phyloP scores from a whole-genome alignment of 148 eudicot genomes.

The Persicaria maculosa region DNA sequence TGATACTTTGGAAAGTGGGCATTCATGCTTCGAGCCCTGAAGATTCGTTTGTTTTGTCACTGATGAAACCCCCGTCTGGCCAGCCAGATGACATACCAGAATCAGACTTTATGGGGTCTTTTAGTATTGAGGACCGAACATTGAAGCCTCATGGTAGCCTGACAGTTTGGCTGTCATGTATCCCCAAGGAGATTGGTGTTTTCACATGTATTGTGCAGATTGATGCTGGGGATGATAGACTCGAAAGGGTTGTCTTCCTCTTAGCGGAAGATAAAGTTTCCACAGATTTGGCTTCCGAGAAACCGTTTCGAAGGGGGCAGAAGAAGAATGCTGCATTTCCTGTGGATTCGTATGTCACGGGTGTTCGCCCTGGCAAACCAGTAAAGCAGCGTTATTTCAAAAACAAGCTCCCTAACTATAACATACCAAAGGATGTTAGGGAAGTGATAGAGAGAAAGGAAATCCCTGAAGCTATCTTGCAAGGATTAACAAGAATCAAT shows the following conservation, averaged over 20 bases:
- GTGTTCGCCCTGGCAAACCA: constrained; percentile 54
- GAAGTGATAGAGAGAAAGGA: constrained; percentile 31
- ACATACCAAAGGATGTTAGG: constrained; percentile 45
- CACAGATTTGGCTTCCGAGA: constrained; percentile 51
- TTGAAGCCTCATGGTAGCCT: constrained; percentile 46
- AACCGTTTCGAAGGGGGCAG: constrained; percentile 42
- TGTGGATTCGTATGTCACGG: constrained; percentile 34
- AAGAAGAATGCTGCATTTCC: constrained; percentile 30
- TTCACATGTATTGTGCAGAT: constrained; percentile 71
- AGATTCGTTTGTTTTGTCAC: constrained; percentile 57
- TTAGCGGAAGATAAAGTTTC: constrained; percentile 78
- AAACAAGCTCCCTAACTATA: constrained; percentile 35
- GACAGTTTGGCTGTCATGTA: constrained; percentile 74
- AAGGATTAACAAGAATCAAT: constrained; percentile 43
- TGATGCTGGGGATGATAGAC: constrained; percentile 42
- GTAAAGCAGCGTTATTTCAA: constrained; percentile 21
- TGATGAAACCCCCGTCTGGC: constrained; percentile 66
- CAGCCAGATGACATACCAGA: constrained; percentile 32
- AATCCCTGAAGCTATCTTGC: constrained; percentile 41
- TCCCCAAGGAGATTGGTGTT: constrained; percentile 73
- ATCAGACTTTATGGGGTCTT: constrained; percentile 43
- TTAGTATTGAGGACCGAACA: constrained; percentile 60
- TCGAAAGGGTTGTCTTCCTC: constrained; percentile 70
- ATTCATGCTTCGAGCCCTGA: constrained; percentile 82
- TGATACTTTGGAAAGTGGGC: constrained; percentile 54